Evolutionary conservation across 139 green algal genomes (phyloP).

Genomic region (Coelastrella sp.): DNA sequence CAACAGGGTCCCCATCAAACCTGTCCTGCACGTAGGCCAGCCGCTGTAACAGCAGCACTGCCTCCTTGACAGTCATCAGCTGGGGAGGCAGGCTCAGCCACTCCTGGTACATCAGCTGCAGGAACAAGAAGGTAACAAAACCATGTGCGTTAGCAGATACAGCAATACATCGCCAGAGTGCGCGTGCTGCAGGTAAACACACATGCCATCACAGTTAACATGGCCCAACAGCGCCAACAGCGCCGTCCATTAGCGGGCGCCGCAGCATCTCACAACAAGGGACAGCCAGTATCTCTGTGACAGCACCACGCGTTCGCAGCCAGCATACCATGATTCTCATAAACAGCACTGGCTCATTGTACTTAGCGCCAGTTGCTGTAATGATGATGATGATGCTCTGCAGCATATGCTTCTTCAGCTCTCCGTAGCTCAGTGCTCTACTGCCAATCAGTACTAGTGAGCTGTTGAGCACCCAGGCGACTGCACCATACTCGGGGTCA

Average conservation of each 20-base stretch:
- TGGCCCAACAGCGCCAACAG: too few species aligned
- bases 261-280: too few species aligned
- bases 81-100: constrained; percentile 54
- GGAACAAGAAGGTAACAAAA: too few species aligned
- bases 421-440: constrained; percentile 61
- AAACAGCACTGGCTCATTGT: constrained; percentile 77
- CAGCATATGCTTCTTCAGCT: constrained; percentile 88
- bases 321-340: constrained; percentile 59
- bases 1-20: constrained; percentile 45
- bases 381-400: constrained; percentile 85
- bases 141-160: too few species aligned
- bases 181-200: not conserved
- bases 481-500: constrained; percentile 74
- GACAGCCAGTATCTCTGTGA: too few species aligned
- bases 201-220: too few species aligned
- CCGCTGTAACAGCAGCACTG: constrained; percentile 87
- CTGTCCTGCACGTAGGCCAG: constrained; percentile 80
- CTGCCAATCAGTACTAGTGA: constrained; percentile 71
- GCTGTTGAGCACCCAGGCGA: constrained; percentile 76
- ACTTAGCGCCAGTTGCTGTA: constrained; percentile 58
- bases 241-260: too few species aligned
- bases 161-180: not conserved
- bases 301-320: too few species aligned
- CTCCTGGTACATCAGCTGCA: constrained; percentile 55
- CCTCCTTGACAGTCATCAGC: constrained; percentile 84